Conservation (phyloP, 1,284 basidiomycete species). For the Vanrija humicola region DNA sequence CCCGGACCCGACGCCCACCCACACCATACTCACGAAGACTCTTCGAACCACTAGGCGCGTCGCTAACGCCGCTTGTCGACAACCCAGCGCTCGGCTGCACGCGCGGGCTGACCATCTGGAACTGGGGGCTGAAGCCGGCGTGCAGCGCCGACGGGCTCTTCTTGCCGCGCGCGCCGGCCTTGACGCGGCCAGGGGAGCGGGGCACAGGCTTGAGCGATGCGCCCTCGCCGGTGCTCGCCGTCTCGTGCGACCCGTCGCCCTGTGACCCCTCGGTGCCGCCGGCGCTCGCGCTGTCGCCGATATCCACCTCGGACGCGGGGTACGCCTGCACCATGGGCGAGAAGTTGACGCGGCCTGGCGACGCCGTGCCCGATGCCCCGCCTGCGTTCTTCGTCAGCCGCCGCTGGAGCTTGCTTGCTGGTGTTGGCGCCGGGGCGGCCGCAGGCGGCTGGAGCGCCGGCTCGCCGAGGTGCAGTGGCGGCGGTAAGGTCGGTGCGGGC, state of each 20-base stretch:
- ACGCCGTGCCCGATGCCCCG: neutral
- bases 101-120: slow-evolving; percentile 1
- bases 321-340: slow-evolving; percentile 4
- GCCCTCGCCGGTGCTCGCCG: neutral
- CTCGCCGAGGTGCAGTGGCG: slow-evolving; percentile 41
- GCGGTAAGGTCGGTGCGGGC: slow-evolving; percentile 16
- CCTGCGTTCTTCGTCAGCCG: neutral
- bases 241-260: neutral
- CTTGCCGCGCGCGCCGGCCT: neutral
- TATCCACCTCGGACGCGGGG: neutral
- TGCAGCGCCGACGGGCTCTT: neutral
- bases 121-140: slow-evolving; percentile 6
- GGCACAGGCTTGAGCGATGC: too few species aligned
- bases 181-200: too few species aligned
- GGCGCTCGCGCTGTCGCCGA: neutral
- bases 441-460: slow-evolving; percentile 6
- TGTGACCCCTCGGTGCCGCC: neutral
- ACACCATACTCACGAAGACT: slow-evolving; percentile 10
- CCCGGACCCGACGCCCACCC: neutral
- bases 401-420: neutral
- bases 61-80: neutral
- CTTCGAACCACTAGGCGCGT: slow-evolving; percentile 9
- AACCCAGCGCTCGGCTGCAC: slow-evolving; percentile 9
- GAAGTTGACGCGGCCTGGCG: slow-evolving; percentile 5
- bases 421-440: too few species aligned